Percentiles rank a stretch among this genome's conserved stretches.
Conservation (phyloP, 345 rosid species). For the Camelina hispida region DNA sequence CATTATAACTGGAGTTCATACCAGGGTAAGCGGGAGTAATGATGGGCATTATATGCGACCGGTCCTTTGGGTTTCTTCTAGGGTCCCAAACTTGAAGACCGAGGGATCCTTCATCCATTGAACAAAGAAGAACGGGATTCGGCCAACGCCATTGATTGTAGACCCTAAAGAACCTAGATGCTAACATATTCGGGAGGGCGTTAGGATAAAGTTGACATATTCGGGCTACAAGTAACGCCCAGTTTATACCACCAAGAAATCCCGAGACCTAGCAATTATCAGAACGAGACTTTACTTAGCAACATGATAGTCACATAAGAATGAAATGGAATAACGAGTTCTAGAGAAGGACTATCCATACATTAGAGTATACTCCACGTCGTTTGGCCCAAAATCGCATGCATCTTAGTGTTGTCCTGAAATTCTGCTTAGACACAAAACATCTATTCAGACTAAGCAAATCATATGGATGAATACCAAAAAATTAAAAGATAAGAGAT, state of each 20-base stretch:
- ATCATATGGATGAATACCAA: background rate
- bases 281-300: conserved; percentile 5
- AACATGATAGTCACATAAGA: conserved; percentile 23
- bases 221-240: conserved; percentile 99
- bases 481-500: conserved; percentile 4
- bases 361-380: conserved; percentile 98
- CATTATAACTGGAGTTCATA: conserved; percentile 99
- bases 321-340: conserved; percentile 13
- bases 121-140: conserved; percentile 92
- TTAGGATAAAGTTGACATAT: conserved; percentile 98
- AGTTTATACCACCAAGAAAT: conserved; percentile 98
- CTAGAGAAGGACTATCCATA: conserved; percentile 42
- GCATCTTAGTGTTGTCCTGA: conserved; percentile 92
- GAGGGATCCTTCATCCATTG: conserved; percentile 82
- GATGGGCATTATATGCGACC: conserved; percentile 92
- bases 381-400: conserved; percentile 97
- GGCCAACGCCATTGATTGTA: conserved; percentile 99
- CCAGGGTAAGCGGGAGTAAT: conserved; percentile 98
- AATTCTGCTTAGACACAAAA: conserved; percentile 58
- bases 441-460: conserved; percentile 36
- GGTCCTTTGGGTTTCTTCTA: conserved; percentile 82
- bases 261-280: conserved; percentile 74
- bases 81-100: conserved; percentile 99
- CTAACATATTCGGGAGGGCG: conserved; percentile 92
- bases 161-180: conserved; percentile 91